These are phyloP conservation scores for Taphrina deformans DNA, from an alignment of 1,139 yeast species.

Conservation along the genomic window DNA sequence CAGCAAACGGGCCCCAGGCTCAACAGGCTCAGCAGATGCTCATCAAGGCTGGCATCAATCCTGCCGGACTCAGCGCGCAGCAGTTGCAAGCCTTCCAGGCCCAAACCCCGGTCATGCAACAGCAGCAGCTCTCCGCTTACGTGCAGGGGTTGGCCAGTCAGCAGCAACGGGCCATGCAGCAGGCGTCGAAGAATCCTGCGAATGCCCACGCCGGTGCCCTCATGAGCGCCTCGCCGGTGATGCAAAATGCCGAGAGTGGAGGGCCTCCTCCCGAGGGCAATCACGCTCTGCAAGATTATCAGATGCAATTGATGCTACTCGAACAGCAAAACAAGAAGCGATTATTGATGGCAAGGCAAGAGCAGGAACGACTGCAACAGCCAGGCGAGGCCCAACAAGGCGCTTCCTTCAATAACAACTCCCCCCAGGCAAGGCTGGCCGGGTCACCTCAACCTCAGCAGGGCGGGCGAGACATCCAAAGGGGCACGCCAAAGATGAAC, in stretches of 20 bases:
- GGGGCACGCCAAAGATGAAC: constrained; percentile 43
- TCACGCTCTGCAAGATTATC: constrained; percentile 65
- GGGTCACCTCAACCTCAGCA: constrained; percentile 33
- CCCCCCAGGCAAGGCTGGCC: constrained; percentile 36
- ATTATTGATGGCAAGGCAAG: constrained; percentile 49
- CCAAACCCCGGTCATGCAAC: constrained; percentile 37
- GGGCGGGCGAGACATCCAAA: constrained; percentile 35
- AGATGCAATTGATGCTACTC: constrained; percentile 68
- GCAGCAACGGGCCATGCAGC: constrained; percentile 42
- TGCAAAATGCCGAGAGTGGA: constrained; percentile 25
- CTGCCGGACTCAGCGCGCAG: constrained; percentile 35
- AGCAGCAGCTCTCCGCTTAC: constrained; percentile 35
- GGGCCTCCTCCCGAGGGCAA: constrained; percentile 33
- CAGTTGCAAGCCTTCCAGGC: constrained; percentile 38
- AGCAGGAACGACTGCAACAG: constrained; percentile 40
- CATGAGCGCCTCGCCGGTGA: constrained; percentile 31
- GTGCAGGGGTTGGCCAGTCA: constrained; percentile 39
- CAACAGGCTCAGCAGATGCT: constrained; percentile 44
- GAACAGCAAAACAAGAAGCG: constrained; percentile 70
- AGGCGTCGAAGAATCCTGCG: constrained; percentile 39
- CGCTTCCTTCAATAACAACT: constrained; percentile 35
- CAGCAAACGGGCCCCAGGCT: constrained; percentile 6
- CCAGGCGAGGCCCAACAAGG: constrained; percentile 31
- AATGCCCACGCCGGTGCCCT: constrained; percentile 5
- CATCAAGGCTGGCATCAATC: constrained; percentile 41